Evolutionary conservation across 306 rosid species (phyloP), one percentile per base, ranked within the genome.

Genomic region (Castanea mollissima): DNA sequence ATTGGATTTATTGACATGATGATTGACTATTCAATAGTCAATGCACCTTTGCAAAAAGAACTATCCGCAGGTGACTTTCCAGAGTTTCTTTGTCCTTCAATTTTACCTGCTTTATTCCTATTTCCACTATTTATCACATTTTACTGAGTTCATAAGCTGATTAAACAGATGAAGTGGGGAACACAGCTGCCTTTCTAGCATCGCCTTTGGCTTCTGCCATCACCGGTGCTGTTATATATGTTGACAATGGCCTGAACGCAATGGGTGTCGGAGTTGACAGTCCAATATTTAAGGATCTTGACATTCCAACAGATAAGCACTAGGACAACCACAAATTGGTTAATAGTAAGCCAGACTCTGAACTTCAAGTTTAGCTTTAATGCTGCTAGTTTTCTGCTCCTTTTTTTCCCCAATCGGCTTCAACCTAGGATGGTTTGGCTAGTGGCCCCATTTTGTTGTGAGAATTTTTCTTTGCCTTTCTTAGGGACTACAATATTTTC

Each of bases 1-100:
- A 92, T 94, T 12, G 97, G 98, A 19, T 94, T 94, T 81, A 94
- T 94, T n/a, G 98, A 92, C 63, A 94, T 82, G 94, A 94, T 94
- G 97, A 94, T 94, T 21, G 92, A 94, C 80, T 92, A 94, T 83
- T 94, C 98, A 49, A 68, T 70, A 16, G 94, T 78, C 75, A 94
- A 94, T 78, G 97, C 98, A 68, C 97, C 97, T 76, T 75, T 94
- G 34, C 94, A 94, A 84, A 94, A 92, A 82, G 98, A 94, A 78
- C 85, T 92, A 41, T 80, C 86, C 38, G 97, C 98, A 71, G 98
- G 97, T 94, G 78, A 83, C 10, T 59, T 60, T 29, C 74, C 38
- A 6, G 9, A 19, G 41, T 55, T 46, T 38, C 2, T 29, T 57
- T 32, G 18, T 2, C 25, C 25, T 81, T 74, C 21, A 55, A 5